Base-by-base conservation (phyloP, 441 rosid species). In the Populus hybrid region DNA sequence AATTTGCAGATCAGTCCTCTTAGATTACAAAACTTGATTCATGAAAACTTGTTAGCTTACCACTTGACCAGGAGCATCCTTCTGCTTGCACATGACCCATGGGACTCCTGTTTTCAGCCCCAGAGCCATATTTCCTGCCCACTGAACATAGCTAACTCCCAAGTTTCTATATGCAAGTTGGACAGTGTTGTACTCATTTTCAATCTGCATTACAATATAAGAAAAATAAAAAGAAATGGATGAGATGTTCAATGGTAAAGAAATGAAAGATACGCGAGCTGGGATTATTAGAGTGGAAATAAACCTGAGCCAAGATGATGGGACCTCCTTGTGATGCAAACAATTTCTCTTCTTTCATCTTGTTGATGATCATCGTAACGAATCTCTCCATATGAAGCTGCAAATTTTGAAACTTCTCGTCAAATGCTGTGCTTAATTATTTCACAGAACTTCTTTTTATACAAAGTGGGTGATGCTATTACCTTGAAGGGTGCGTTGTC, bases 61-160 rank as follows among this genome's bases (percentile, higher is more conserved):
- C 72, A 94, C 82, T 6, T 89, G 91, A 82, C 83, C 97, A 74
- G 98, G 97, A 78, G 99, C 97, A 65, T 94, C 98, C 74, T 53
- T 88, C 82, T 94, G 98, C 89, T 94, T 96, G 92, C 99, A 96
- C 98, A 96, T 93, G 61, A 90, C 82, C 98, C 99, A 96, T 57
- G 98, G 99, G 61, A 96, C 88, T 14, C 94, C 93, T 1, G 82
- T 77, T 3, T 93, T 73, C 68, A 84, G 73, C 18, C 80, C 85
- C 73, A 85, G 63, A 4, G 93, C 98, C 79, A 94, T 36, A 8
- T 90, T 85, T 69, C 89, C 92, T 30, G 98, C 94, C 98, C 99
- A 96, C 32, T 93, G 92, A 67, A 96, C 88, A 77, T 96, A 96
- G n/a, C 81, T 88, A 9, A 71, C 24, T 11, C 98, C 98, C 24